Evolutionary conservation across 768 basidiomycete species (phyloP).

Genomic region (Boletus eberwhitei): DNA sequence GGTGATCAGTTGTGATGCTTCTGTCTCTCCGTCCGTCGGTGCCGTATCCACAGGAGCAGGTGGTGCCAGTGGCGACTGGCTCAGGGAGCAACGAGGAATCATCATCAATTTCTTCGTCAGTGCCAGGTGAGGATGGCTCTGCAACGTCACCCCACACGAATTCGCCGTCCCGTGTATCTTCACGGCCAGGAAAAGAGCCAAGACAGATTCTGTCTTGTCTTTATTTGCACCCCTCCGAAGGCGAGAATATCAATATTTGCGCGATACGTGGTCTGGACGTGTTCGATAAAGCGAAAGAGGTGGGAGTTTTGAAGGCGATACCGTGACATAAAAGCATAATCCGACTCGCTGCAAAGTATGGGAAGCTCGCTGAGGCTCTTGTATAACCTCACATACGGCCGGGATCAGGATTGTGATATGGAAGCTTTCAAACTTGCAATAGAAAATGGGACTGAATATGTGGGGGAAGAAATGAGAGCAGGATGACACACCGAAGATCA

Average conservation of each 20-base stretch:
- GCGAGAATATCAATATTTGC: not conserved
- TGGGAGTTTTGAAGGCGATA: not conserved
- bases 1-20: too few relatives aligned
- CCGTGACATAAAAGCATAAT: slow-evolving; percentile 9
- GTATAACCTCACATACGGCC: not conserved
- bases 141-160: not conserved
- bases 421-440: too few relatives aligned
- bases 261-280: not conserved
- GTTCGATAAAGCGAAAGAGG: not conserved
- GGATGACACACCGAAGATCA: too few relatives aligned
- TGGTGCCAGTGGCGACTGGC: too few relatives aligned
- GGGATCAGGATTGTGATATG: too few relatives aligned
- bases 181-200: not conserved
- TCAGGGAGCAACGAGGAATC: too few relatives aligned
- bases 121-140: not conserved
- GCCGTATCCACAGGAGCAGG: too few relatives aligned
- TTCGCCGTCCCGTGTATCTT: not conserved
- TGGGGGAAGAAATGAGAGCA: too few relatives aligned
- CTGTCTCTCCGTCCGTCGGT: too few relatives aligned
- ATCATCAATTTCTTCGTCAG: too few relatives aligned
- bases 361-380: not conserved
- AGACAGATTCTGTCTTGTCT: not conserved
- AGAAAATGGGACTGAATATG: too few relatives aligned
- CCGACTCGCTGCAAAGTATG: not conserved
- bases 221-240: slow-evolving; percentile 1